Conservation (phyloP, 2,329 filamentous ascomycete genomes). For the Magnaporthiopsis poae region DNA sequence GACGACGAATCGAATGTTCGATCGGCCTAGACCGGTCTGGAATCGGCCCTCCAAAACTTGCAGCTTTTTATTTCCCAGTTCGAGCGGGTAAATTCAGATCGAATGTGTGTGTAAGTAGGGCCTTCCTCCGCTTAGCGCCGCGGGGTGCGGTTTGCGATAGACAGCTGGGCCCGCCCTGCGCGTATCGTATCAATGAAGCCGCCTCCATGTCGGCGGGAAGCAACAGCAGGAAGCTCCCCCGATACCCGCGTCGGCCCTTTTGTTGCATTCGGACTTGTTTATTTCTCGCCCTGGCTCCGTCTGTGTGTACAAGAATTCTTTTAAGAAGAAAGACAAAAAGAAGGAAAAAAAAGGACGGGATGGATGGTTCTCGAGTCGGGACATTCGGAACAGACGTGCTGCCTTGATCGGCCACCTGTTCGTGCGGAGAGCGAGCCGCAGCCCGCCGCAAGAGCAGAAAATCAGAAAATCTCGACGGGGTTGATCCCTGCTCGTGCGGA, state of each 20-base stretch:
- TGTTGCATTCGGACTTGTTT: not conserved
- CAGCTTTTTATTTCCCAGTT: not conserved
- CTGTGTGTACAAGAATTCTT: not conserved
- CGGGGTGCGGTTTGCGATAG: not conserved
- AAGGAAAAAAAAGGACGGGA: not conserved
- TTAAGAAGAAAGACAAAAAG: too few species aligned
- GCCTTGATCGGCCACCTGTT: not conserved
- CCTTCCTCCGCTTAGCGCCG: too few species aligned
- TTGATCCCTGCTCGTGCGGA: not conserved
- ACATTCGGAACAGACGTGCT: not conserved
- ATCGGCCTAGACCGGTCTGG: not conserved
- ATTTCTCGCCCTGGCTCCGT: not conserved
- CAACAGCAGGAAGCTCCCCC: too few species aligned
- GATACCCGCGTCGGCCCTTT: not conserved
- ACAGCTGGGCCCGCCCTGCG: not conserved
- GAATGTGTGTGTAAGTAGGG: too few species aligned
- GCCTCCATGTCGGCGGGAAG: not conserved
- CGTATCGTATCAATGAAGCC: not conserved
- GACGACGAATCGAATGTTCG: not conserved
- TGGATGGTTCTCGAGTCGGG: not conserved
- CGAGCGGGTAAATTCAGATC: not conserved
- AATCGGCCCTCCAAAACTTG: not conserved
- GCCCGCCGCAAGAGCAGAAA: not conserved
- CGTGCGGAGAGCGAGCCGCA: not conserved
- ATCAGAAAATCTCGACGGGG: not conserved